phyloP scores from a whole-genome alignment of 2,329 filamentous ascomycete species.

The Fusarium xylarioides region DNA sequence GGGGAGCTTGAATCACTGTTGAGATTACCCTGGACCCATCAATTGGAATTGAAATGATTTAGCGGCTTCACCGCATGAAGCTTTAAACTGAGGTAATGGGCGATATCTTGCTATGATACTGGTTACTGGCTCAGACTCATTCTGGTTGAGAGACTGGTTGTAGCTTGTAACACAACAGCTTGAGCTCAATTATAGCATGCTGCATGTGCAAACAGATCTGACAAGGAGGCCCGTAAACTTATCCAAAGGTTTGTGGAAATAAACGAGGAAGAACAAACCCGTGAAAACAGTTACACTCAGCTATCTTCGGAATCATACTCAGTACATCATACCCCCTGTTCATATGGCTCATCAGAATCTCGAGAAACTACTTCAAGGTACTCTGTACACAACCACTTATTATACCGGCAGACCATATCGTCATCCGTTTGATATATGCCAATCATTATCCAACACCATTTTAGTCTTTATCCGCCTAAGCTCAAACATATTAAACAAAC shows the following conservation, averaged over 20 bases:
- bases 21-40: not conserved
- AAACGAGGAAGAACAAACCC: not conserved
- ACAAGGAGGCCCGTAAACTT: too few species aligned
- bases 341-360: not conserved
- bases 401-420: not conserved
- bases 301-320: not conserved
- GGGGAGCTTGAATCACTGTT: slow-evolving; percentile 3
- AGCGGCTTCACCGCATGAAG: not conserved
- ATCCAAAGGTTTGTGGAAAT: not conserved
- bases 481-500: not conserved
- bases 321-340: not conserved
- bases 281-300: not conserved
- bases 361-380: not conserved
- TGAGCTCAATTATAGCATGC: not conserved
- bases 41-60: not conserved
- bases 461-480: not conserved
- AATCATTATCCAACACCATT: not conserved
- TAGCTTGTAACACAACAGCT: not conserved
- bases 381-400: too few species aligned
- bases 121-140: not conserved
- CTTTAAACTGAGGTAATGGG: not conserved
- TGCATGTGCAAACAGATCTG: not conserved
- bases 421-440: not conserved
- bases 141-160: not conserved
- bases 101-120: not conserved